Conservation (phyloP, 352 stramenopile genomes). For the Pythium plurisporium region DNA sequence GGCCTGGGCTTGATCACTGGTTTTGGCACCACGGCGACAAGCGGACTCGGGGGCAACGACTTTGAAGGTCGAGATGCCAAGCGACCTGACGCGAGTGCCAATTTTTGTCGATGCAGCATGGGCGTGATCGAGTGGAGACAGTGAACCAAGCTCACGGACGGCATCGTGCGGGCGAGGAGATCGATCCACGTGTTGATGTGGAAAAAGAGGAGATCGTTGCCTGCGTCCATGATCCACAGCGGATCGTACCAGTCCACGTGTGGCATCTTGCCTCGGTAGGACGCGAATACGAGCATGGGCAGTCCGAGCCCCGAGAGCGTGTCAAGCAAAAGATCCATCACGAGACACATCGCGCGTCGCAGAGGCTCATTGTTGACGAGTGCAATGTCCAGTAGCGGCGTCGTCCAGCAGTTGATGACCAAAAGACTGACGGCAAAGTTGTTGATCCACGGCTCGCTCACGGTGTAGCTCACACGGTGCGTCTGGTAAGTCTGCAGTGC, state of each 20-base stretch:
- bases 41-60: too few species aligned
- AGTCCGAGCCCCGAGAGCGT: conserved; percentile 6
- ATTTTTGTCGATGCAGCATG: conserved; percentile 1
- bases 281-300: conserved; percentile 8
- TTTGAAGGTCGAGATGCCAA: neutral
- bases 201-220: conserved; percentile 17
- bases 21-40: neutral
- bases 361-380: conserved; percentile 13
- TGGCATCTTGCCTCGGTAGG: conserved; percentile 1
- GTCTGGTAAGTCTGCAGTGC: conserved; percentile 11
- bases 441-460: conserved; percentile 1
- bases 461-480: neutral
- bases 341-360: conserved; percentile 29
- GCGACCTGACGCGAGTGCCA: neutral
- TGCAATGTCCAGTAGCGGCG: conserved; percentile 17
- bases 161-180: conserved; percentile 3
- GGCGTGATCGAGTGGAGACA: conserved; percentile 11
- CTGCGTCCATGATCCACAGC: conserved; percentile 4
- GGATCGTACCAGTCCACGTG: conserved; percentile 9
- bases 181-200: conserved; percentile 14
- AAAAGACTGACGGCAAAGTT: neutral
- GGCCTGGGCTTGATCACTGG: neutral
- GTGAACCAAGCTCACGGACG: conserved; percentile 3
- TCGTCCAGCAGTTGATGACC: conserved; percentile 2
- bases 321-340: conserved; percentile 29